A percentile compares a stretch with the other conserved stretches of the same genome.
phyloP scores from a whole-genome alignment of 2,329 filamentous ascomycete genomes.

The Hypoxylon sp. region DNA sequence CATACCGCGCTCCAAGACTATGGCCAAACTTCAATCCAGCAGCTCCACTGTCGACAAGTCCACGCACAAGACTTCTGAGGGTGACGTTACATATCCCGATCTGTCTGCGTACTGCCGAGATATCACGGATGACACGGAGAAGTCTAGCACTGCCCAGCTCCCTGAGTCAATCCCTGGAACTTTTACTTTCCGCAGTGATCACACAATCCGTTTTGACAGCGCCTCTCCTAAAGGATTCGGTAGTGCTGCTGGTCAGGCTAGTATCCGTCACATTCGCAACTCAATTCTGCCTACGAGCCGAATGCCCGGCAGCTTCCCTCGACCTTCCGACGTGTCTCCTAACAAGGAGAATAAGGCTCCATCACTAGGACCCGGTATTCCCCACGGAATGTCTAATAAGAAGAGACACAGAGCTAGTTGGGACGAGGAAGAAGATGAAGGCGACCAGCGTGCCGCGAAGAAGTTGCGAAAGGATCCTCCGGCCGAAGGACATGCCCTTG shows the following conservation, averaged over 20 bases:
- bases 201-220: constrained; percentile 71
- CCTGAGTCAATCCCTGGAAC: constrained; percentile 66
- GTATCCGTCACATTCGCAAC: constrained; percentile 71
- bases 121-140: constrained; percentile 50
- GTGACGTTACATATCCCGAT: constrained; percentile 67
- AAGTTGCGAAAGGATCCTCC: constrained; percentile 67
- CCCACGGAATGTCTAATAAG: constrained; percentile 76
- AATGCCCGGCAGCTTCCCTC: constrained; percentile 72
- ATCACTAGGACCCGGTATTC: constrained; percentile 59
- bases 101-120: constrained; percentile 59
- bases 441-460: constrained; percentile 67
- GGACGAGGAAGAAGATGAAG: constrained; percentile 69
- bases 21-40: constrained; percentile 55
- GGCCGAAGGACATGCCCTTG: constrained; percentile 66
- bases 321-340: constrained; percentile 45
- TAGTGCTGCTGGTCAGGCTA: constrained; percentile 70
- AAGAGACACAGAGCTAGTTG: constrained; percentile 72
- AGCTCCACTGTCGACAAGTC: constrained; percentile 55
- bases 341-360: constrained; percentile 58
- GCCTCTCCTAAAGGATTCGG: constrained; percentile 68
- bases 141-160: constrained; percentile 29
- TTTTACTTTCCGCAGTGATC: constrained; percentile 77
- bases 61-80: constrained; percentile 48
- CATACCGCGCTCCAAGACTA: constrained; percentile 61
- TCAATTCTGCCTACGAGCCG: constrained; percentile 62